Evolutionary conservation across 352 stramenopile genomes (phyloP).

Genomic region (Pythium rishiriense): DNA sequence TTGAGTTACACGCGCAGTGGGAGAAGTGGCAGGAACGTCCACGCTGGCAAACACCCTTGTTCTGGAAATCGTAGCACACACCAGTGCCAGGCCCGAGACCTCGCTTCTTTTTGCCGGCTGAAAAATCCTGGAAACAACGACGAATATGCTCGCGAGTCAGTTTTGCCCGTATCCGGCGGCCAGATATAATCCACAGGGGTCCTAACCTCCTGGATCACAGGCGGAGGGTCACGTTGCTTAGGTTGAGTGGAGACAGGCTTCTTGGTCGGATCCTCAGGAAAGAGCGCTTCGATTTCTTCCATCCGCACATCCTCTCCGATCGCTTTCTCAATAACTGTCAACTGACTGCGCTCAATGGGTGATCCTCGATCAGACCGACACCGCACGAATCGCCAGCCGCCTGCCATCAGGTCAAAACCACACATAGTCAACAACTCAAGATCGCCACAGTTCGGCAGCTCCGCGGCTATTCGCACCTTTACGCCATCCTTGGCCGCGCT

Average conservation of each 20-base stretch:
- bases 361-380: slow-evolving; percentile 62
- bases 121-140: slow-evolving; percentile 47
- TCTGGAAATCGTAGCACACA: slow-evolving; percentile 89
- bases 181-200: not conserved
- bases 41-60: slow-evolving; percentile 85
- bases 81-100: slow-evolving; percentile 53
- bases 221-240: slow-evolving; percentile 19
- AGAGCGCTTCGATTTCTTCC: slow-evolving; percentile 81
- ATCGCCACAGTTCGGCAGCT: not conserved
- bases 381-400: slow-evolving; percentile 76
- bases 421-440: not conserved
- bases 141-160: not conserved
- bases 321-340: slow-evolving; percentile 69
- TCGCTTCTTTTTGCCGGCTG: slow-evolving; percentile 71
- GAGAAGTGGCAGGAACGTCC: slow-evolving; percentile 87
- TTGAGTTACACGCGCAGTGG: slow-evolving; percentile 86
- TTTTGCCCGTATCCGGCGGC: too few species aligned
- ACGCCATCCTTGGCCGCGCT: slow-evolving; percentile 71
- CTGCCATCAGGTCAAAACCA: slow-evolving; percentile 28
- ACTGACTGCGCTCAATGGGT: slow-evolving; percentile 60
- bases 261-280: slow-evolving; percentile 65
- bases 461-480: slow-evolving; percentile 50
- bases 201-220: slow-evolving; percentile 42
- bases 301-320: slow-evolving; percentile 75
- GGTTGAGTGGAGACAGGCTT: slow-evolving; percentile 35